Conservation (phyloP, 83 land plant genomes). For the Thuja plicata region DNA sequence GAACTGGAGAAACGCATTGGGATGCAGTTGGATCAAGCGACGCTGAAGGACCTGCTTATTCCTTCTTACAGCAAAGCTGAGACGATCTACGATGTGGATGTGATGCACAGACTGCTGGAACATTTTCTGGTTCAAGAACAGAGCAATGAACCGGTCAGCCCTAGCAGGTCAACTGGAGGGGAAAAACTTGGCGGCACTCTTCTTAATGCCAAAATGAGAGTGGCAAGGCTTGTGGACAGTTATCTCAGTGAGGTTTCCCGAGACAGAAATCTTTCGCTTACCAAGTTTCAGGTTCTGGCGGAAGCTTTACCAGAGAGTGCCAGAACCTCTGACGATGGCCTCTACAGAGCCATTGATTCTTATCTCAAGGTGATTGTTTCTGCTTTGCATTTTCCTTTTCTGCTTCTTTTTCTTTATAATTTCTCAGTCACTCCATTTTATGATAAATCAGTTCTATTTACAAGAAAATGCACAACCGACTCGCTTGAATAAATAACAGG, state of each 20-base stretch:
- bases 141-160: slow-evolving; percentile 36
- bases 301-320: slow-evolving; percentile 86
- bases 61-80: slow-evolving; percentile 60
- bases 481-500: too few species aligned
- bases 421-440: too few species aligned
- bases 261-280: slow-evolving; percentile 64
- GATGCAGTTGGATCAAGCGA: slow-evolving; percentile 85
- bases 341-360: slow-evolving; percentile 82
- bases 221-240: slow-evolving; percentile 76
- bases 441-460: too few species aligned
- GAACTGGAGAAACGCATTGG: slow-evolving; percentile 89
- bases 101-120: slow-evolving; percentile 70
- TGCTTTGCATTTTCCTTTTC: background rate
- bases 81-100: slow-evolving; percentile 75
- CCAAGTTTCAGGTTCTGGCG: slow-evolving; percentile 80
- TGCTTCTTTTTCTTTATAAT: background rate
- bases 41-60: slow-evolving; percentile 68
- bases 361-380: slow-evolving; percentile 70
- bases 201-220: slow-evolving; percentile 54
- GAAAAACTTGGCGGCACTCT: slow-evolving; percentile 21
- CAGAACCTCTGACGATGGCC: slow-evolving; percentile 80
- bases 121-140: slow-evolving; percentile 68
- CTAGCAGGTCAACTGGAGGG: slow-evolving; percentile 28
- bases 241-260: slow-evolving; percentile 77
- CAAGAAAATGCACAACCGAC: too few species aligned